Percentiles rank a stretch among this genome's conserved stretches.
phyloP scores from a whole-genome alignment of 2,329 filamentous ascomycete genomes.

The Rhynchosporium agropyri region DNA sequence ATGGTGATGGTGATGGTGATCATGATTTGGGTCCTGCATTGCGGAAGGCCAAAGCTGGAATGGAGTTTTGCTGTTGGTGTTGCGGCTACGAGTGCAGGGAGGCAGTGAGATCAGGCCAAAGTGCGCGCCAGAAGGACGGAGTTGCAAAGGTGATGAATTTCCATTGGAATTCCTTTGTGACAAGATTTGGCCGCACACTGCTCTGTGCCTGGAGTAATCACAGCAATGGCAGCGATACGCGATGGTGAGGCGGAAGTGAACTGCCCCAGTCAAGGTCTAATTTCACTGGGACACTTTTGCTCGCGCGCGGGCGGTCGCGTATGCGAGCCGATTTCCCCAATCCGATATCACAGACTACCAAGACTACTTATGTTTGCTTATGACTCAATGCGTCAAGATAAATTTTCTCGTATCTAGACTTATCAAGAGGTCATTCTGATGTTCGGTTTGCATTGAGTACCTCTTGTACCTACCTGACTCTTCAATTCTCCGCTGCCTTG shows the following conservation, averaged over 20 bases:
- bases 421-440: neutral
- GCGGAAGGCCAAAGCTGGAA: neutral
- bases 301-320: neutral
- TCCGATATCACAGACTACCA: neutral
- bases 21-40: slow-evolving; percentile 4
- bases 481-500: neutral
- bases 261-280: neutral
- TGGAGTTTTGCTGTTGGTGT: slow-evolving; percentile 1
- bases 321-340: slow-evolving; percentile 1
- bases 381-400: neutral
- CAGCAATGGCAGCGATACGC: neutral
- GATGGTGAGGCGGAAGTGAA: neutral
- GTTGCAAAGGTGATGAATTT: neutral
- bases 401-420: neutral
- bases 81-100: neutral
- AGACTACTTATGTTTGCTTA: neutral
- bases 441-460: neutral
- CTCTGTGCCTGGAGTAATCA: too few species aligned
- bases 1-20: slow-evolving; percentile 13
- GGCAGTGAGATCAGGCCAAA: slow-evolving; percentile 14
- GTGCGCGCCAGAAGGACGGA: neutral
- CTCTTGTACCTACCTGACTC: neutral
- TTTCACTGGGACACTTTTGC: neutral
- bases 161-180: slow-evolving; percentile 12
- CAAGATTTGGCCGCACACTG: neutral